Percentiles rank a stretch among this genome's conserved stretches.
Conservation (phyloP, 176 grass and related monocot species). For the Oryza rufipogon region DNA sequence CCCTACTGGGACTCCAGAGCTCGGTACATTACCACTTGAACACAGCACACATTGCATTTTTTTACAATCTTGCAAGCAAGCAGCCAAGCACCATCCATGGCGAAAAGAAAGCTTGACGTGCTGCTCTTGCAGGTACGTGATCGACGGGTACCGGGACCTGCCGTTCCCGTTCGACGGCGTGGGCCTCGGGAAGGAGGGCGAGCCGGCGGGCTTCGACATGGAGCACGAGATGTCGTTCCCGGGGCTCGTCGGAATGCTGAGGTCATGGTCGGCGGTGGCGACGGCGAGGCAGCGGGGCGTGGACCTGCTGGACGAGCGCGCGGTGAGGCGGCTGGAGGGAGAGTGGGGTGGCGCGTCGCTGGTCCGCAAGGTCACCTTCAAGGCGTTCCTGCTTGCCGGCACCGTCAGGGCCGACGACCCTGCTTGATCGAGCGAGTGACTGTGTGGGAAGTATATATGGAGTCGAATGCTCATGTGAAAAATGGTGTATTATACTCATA, state of each 20-base stretch:
- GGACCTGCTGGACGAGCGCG: constrained; percentile 41
- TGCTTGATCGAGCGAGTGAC: not conserved
- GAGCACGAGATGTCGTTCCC: constrained; percentile 44
- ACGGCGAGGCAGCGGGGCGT: constrained; percentile 36
- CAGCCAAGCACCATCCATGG: not conserved
- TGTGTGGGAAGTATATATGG: not conserved
- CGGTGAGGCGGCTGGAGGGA: constrained; percentile 36
- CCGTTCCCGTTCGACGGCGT: constrained; percentile 56
- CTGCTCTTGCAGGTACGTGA: not conserved
- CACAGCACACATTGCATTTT: not conserved
- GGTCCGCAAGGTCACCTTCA: constrained; percentile 38
- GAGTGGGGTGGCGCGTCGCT: constrained; percentile 41
- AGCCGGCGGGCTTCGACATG: constrained; percentile 30
- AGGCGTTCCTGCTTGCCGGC: constrained; percentile 44
- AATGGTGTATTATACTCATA: not conserved
- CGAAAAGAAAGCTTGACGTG: not conserved
- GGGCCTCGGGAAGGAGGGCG: constrained; percentile 39
- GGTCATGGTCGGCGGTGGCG: constrained; percentile 33
- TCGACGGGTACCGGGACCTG: constrained; percentile 25
- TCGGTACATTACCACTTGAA: not conserved
- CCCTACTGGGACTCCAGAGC: constrained; percentile 42
- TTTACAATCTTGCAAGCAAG: not conserved
- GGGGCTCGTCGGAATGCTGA: constrained; percentile 36
- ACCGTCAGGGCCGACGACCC: not conserved
- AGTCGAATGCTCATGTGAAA: not conserved